Evolutionary conservation across 257 asterid genomes (phyloP), one percentile per base, ranked within the genome.

Genomic region (Solanum chmielewskii): DNA sequence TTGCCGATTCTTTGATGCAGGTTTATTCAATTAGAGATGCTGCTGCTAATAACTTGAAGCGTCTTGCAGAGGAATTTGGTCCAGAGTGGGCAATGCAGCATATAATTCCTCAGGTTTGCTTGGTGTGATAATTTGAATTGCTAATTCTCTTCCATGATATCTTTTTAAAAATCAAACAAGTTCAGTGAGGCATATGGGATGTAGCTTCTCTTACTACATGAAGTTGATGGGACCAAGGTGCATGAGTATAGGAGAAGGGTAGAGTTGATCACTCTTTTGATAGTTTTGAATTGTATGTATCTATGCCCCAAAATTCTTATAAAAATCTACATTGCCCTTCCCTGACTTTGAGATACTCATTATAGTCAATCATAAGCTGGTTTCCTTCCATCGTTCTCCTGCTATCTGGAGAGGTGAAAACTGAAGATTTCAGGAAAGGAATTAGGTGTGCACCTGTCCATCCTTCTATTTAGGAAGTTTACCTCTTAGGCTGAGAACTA

Each of bases 11-110:
- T 27, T 15, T 90, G 75, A 33, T 80, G 76, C 93, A 92, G 95
- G 95, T 92, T 56, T 90, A 90, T 86, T 92, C 93, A 49, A 92
- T 92, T 60, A 84, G 95, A 80, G 95, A 92, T 87, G 95, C 95
- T 31, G 95, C 95, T 81, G 95, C 95, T 25, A 92, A 90, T 88
- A 92, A 92, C 87, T 85, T 92, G 84, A 92, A 91, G 77, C 93
- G 95, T 78, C 91, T 92, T 11, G 93, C 95, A 9, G 95, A 92
- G 87, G 93, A 92, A 87, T 92, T 92, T 87, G 93, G 95, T 85
- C 95, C 93, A 9, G 93, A 92, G 70, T 92, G 95, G 95, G 93
- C 93, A 75, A 91, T 91, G 93, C 94, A 93, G 84, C 96, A 93
- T 87, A 92, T 93, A 64, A 70, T 93, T 89, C 96, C 96, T 20